phyloP scores from a whole-genome alignment of 768 basidiomycete species.

The Mycena leptocephala region DNA sequence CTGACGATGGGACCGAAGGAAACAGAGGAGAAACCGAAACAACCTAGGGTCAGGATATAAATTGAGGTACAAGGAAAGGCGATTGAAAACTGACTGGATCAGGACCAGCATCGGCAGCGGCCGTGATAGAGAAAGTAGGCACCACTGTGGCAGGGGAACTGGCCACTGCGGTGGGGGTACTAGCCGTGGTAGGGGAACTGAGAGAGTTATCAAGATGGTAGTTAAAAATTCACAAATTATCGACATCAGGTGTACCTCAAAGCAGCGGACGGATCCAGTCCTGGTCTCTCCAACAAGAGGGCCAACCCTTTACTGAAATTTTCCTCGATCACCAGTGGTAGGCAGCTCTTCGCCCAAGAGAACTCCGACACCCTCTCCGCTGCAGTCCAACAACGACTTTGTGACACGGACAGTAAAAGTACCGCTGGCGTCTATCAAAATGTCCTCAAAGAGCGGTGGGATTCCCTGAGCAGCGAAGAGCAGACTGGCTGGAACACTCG shows the following conservation, averaged over 20 bases:
- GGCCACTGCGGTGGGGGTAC: no score
- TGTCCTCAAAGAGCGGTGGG: neutral
- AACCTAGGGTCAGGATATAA: no score
- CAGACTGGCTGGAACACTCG: neutral
- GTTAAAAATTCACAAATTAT: slow-evolving; percentile 10
- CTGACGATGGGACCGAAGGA: no score
- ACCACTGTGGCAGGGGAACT: no score
- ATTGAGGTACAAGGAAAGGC: no score
- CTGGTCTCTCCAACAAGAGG: neutral
- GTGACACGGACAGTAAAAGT: neutral
- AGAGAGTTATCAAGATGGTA: no score
- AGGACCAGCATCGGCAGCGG: no score
- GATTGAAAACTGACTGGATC: no score
- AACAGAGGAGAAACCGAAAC: no score
- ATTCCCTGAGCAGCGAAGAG: neutral
- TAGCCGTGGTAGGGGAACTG: no score
- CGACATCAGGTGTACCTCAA: slow-evolving; percentile 7
- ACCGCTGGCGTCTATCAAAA: neutral
- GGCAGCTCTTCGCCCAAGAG: neutral
- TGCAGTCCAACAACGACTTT: neutral
- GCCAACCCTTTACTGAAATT: neutral
- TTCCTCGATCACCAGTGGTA: neutral
- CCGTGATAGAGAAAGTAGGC: no score
- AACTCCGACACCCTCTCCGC: neutral
- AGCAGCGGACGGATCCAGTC: neutral